Conservation (phyloP, 140 eudicot genomes). For the Ambrosia hybrid region DNA sequence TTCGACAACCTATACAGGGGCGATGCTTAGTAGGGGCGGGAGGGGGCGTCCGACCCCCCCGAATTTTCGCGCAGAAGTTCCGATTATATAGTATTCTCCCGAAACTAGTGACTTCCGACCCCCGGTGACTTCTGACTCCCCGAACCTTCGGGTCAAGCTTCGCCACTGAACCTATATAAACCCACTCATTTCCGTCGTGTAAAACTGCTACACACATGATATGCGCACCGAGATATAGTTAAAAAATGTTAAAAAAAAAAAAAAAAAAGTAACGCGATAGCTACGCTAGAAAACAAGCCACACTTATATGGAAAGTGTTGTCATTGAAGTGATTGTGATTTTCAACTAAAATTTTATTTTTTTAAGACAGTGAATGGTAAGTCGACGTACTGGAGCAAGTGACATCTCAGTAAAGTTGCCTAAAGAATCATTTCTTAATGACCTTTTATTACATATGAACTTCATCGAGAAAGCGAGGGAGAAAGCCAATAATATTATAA, state of each 20-base stretch:
- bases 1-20: not conserved
- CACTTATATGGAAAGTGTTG: slow-evolving; percentile 11
- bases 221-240: not conserved
- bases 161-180: not conserved
- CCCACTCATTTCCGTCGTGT: not conserved
- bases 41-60: no score
- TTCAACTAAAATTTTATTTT: not conserved
- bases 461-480: slow-evolving; percentile 9
- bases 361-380: not conserved
- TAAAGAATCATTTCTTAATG: slow-evolving; percentile 10
- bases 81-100: no score
- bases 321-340: slow-evolving; percentile 13
- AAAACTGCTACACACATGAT: not conserved
- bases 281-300: not conserved
- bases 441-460: slow-evolving; percentile 18
- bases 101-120: no score
- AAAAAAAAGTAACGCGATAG: no score
- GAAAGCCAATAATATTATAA: slow-evolving; percentile 15
- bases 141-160: no score
- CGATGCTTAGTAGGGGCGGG: no score
- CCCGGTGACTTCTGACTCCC: no score
- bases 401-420: slow-evolving; percentile 12
- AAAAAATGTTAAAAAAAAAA: not conserved
- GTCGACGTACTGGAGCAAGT: slow-evolving; percentile 14
- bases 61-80: no score